Evolutionary conservation across 2,329 filamentous ascomycete genomes (phyloP).

Genomic region (Sporothrix protearum): DNA sequence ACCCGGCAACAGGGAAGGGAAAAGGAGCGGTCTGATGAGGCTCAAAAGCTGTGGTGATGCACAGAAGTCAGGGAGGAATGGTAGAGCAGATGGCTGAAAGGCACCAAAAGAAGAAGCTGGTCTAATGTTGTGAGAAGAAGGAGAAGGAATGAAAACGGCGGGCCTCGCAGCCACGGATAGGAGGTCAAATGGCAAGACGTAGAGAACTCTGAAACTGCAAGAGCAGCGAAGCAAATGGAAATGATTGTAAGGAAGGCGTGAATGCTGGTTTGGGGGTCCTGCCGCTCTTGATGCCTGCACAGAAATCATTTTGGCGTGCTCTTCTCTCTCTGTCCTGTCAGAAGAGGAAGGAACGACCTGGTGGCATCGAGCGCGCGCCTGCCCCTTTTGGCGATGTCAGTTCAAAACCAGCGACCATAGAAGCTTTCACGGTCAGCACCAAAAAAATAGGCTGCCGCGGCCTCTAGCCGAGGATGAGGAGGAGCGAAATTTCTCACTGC

Average conservation of each 20-base stretch:
- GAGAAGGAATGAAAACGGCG: not conserved
- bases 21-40: not conserved
- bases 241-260: not conserved
- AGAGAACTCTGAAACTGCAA: not conserved
- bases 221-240: not conserved
- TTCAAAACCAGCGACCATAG: not conserved
- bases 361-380: not conserved
- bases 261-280: not conserved
- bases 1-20: not conserved
- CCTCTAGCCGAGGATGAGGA: too few species aligned
- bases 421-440: not conserved
- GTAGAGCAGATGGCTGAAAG: not conserved
- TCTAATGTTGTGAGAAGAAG: not conserved
- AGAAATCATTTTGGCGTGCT: too few species aligned
- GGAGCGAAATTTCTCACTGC: too few species aligned
- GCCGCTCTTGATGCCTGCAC: not conserved
- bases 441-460: not conserved
- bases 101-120: not conserved
- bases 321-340: not conserved
- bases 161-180: not conserved
- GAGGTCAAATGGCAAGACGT: not conserved
- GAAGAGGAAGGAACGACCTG: constrained; percentile 17
- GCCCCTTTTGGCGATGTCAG: not conserved
- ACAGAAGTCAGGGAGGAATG: not conserved
- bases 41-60: not conserved